Conservation (phyloP, 2,329 filamentous ascomycete genomes). For the Arthrobotrys musiformis region DNA sequence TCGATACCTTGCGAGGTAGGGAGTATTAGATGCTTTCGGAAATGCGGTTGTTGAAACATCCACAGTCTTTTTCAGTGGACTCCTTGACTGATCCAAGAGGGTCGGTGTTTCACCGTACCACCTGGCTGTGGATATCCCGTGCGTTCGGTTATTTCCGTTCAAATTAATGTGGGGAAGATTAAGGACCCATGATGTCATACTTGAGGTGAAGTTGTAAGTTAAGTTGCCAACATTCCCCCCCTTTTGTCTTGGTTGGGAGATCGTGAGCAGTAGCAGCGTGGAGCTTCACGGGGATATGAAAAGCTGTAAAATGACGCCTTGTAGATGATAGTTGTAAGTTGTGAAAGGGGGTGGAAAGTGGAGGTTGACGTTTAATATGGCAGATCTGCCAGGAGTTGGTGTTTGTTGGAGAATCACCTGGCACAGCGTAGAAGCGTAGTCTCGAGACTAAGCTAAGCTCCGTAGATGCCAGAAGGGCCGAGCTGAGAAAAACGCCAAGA, state of each 20-base stretch:
- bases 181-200: not conserved
- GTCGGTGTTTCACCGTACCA: not conserved
- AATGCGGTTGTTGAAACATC: not conserved
- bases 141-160: not conserved
- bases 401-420: not conserved
- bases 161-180: not conserved
- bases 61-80: not conserved
- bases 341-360: not conserved
- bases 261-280: not conserved
- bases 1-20: too few relatives aligned
- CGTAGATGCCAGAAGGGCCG: not conserved
- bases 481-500: not conserved
- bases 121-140: not conserved
- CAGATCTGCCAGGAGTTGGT: not conserved
- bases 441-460: not conserved
- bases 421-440: not conserved
- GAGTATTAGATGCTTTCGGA: not conserved
- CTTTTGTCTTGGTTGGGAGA: not conserved
- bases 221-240: not conserved
- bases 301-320: not conserved
- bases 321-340: not conserved
- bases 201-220: not conserved
- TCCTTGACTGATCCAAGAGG: not conserved
- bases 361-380: not conserved
- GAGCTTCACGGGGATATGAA: not conserved